Conservation (phyloP, 805 yeast species). For the Candida orba region DNA sequence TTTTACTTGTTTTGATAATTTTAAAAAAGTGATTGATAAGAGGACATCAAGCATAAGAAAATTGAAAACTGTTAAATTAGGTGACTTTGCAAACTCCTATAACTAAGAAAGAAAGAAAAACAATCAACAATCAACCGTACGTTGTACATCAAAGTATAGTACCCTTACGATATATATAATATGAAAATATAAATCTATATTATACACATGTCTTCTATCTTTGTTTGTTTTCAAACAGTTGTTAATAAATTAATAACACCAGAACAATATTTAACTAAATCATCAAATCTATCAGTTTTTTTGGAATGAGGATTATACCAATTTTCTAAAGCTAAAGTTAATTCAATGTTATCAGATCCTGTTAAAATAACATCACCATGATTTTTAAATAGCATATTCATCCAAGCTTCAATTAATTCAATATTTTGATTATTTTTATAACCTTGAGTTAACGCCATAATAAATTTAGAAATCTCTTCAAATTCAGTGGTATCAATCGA, state of each 20-base stretch:
- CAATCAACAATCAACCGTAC: too few species aligned
- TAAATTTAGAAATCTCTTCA: slow-evolving; percentile 56
- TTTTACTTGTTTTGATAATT: slow-evolving; percentile 15
- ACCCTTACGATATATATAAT: too few species aligned
- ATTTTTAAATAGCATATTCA: slow-evolving; percentile 61
- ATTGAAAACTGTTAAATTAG: slow-evolving; percentile 11
- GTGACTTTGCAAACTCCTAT: slow-evolving; percentile 5
- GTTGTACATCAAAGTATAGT: too few species aligned
- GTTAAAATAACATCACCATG: slow-evolving; percentile 65
- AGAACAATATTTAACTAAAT: slow-evolving; percentile 68
- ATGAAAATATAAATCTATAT: too few species aligned
- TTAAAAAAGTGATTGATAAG: background rate
- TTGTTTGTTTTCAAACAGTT: slow-evolving; percentile 8
- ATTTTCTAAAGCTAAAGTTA: slow-evolving; percentile 37
- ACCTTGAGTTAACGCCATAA: slow-evolving; percentile 61
- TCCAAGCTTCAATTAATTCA: slow-evolving; percentile 78
- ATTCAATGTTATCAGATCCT: slow-evolving; percentile 31
- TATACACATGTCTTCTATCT: background rate
- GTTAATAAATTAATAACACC: slow-evolving; percentile 64
- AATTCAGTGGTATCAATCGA: slow-evolving; percentile 59
- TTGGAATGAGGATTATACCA: slow-evolving; percentile 41
- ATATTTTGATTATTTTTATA: slow-evolving; percentile 48
- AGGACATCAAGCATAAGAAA: background rate
- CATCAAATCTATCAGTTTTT: slow-evolving; percentile 49
- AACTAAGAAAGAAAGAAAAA: too few species aligned